phyloP scores from a whole-genome alignment of 805 yeast species.

The Candida nanaspora region DNA sequence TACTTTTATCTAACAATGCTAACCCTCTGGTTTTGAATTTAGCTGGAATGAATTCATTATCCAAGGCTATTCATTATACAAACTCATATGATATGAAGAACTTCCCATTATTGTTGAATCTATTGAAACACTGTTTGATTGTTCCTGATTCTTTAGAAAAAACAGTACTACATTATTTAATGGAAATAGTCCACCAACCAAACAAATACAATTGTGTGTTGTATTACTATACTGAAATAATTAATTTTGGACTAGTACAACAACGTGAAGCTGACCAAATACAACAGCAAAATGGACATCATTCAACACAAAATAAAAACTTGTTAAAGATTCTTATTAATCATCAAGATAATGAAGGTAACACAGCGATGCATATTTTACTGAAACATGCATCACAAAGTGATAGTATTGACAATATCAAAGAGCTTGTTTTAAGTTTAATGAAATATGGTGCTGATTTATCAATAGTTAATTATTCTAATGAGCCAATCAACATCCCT shows the following conservation, averaged over 20 bases:
- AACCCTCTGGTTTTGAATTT: slow-evolving; percentile 46
- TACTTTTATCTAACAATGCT: slow-evolving; percentile 51
- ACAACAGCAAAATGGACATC: slow-evolving; percentile 6
- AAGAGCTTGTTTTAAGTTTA: slow-evolving; percentile 34
- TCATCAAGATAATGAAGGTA: slow-evolving; percentile 76
- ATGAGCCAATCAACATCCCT: slow-evolving; percentile 17
- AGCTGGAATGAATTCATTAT: slow-evolving; percentile 62
- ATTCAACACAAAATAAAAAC: slow-evolving; percentile 25
- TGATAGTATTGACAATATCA: slow-evolving; percentile 31
- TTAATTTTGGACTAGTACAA: slow-evolving; percentile 20
- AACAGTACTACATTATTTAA: slow-evolving; percentile 66
- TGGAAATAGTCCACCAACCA: slow-evolving; percentile 38
- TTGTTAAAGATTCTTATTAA: slow-evolving; percentile 54
- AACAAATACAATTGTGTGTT: slow-evolving; percentile 42
- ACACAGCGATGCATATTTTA: slow-evolving; percentile 80
- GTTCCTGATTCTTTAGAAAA: slow-evolving; percentile 68
- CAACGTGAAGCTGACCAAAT: slow-evolving; percentile 22
- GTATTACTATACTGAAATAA: slow-evolving; percentile 41
- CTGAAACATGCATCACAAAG: slow-evolving; percentile 25
- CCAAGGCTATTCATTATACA: slow-evolving; percentile 63
- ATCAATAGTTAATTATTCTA: slow-evolving; percentile 4
- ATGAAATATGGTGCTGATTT: slow-evolving; percentile 40
- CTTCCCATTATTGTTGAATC: slow-evolving; percentile 51
- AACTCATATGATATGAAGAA: slow-evolving; percentile 61
- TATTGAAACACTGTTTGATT: slow-evolving; percentile 57